Conservation (phyloP, 2,329 filamentous ascomycete species). For the Fusarium heterosporum region DNA sequence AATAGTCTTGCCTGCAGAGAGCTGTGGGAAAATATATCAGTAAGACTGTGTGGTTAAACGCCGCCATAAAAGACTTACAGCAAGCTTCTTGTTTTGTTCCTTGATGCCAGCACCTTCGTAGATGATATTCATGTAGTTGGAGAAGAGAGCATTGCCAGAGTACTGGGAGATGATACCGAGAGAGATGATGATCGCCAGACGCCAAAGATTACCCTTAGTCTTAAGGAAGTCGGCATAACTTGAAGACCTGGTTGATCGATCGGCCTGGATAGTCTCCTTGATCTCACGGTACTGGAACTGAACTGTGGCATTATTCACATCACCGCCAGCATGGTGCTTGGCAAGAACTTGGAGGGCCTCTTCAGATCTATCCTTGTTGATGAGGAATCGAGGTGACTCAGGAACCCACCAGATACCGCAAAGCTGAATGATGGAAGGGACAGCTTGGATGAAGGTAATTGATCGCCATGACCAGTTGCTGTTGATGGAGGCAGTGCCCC, state of each 20-base stretch:
- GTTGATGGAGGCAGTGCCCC: slow-evolving; percentile 68
- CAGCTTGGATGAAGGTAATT: slow-evolving; percentile 72
- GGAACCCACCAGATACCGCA: slow-evolving; percentile 75
- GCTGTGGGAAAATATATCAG: slow-evolving; percentile 32
- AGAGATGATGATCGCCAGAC: slow-evolving; percentile 70
- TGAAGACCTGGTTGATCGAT: slow-evolving; percentile 62
- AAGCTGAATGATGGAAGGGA: slow-evolving; percentile 72
- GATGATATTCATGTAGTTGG: slow-evolving; percentile 73
- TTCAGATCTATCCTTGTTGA: slow-evolving; percentile 71
- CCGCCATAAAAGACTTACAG: slow-evolving; percentile 49
- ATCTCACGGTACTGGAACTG: slow-evolving; percentile 76
- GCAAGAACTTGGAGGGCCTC: slow-evolving; percentile 71
- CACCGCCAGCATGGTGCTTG: slow-evolving; percentile 72
- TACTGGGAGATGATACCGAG: slow-evolving; percentile 76
- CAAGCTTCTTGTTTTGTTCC: slow-evolving; percentile 67
- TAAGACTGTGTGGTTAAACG: not conserved
- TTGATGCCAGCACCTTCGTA: slow-evolving; percentile 71
- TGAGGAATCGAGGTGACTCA: slow-evolving; percentile 74
- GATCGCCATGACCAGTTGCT: slow-evolving; percentile 76
- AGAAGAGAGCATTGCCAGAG: slow-evolving; percentile 74
- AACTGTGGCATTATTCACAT: slow-evolving; percentile 68
- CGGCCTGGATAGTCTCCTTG: slow-evolving; percentile 70
- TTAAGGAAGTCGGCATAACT: slow-evolving; percentile 71
- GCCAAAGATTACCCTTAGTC: slow-evolving; percentile 73
- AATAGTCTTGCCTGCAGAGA: slow-evolving; percentile 68